Base-by-base conservation (phyloP, 768 basidiomycete species). In the Paxillus rubicundulus region DNA sequence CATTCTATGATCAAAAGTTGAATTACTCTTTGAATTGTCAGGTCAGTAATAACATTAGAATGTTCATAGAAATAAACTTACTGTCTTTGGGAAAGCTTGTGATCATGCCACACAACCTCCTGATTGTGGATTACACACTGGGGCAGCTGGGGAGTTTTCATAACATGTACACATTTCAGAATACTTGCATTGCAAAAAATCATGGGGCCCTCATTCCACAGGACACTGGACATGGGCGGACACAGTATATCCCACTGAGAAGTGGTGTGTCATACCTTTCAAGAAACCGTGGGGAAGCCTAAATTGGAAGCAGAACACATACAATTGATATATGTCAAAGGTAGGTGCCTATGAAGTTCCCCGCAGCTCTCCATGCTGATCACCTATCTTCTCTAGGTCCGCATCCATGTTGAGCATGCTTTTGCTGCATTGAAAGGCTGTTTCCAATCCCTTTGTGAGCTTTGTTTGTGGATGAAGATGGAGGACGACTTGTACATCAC, bases 11-110 rank as follows among this genome's bases (percentile, higher is more conserved):
- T 24, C 48, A 55, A 37, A 58, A 59, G n/a, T 38, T 32, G 21
- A 47, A 42, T 1, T 67, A 61, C 27, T 65, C 52, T 12, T 14
- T 61, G 0, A 55, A 59, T 40, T 55, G 49, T 30, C 62, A 63
- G 50, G 65, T 60, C 39, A 4, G 21, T 17, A 24, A 24, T 24
- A 24, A 24, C 4, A 24, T 24, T 24, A 24, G 24, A 24, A 24
- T 24, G 24, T 24, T 24, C 24, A 24, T 32, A 12, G 30, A 12
- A 32, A 32, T 9, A 24, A 18, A 40, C 12, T 17, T 55, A 37
- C 40, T 39, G 12, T 8, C 36, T 13, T 38, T 24, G 24, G 24
- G 16, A n/a, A 20, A 50, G 50, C 13, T 49, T 0, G 7, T 36
- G 8, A 28, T 59, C 7, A 57, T 59, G 52, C 43, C n/a, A 0